phyloP scores from a whole-genome alignment of 345 rosid genomes.

The Ailanthus altissimus region DNA sequence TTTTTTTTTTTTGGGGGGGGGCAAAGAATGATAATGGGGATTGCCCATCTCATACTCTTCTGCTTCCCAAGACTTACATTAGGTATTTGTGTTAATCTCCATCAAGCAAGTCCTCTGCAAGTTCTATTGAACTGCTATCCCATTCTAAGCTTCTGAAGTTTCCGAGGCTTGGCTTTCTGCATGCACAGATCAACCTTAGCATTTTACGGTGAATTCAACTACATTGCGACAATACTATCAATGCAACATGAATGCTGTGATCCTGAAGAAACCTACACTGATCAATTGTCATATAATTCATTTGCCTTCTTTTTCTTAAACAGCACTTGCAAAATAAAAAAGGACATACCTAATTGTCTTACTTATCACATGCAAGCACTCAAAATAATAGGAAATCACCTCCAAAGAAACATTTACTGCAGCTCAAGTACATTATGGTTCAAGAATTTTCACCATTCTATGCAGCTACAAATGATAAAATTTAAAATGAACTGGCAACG shows the following conservation, averaged over 20 bases:
- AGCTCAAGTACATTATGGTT: not conserved
- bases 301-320: not conserved
- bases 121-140: not conserved
- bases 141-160: slow-evolving; percentile 5
- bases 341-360: not conserved
- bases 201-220: not conserved
- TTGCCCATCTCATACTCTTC: not conserved
- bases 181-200: not conserved
- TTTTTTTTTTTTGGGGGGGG: too few species aligned
- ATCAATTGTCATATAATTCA: too few species aligned
- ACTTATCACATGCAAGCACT: not conserved
- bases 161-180: slow-evolving; percentile 15
- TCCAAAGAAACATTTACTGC: not conserved
- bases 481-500: not conserved
- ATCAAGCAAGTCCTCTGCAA: not conserved
- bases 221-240: not conserved
- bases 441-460: not conserved
- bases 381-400: too few species aligned
- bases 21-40: not conserved
- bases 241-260: not conserved
- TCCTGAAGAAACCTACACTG: not conserved
- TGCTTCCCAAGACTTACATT: not conserved
- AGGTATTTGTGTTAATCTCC: not conserved
- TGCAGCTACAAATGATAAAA: not conserved
- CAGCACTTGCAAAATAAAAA: not conserved